Conservation (phyloP, 2,329 filamentous ascomycete genomes). For the Geoglossum cookeanum region DNA sequence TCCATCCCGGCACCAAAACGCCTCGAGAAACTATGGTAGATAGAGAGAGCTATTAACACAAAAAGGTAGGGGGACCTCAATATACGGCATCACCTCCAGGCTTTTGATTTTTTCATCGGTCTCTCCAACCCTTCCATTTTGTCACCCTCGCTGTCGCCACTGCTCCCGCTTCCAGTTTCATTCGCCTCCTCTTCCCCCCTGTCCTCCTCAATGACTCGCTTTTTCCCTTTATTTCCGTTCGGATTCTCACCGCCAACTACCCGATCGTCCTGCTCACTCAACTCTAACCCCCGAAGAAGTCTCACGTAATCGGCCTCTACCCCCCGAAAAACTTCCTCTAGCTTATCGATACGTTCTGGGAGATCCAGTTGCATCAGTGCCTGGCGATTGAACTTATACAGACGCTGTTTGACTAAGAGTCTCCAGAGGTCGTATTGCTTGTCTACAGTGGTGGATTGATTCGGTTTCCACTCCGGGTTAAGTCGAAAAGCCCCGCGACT, state of each 20-base stretch:
- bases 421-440: slow-evolving; percentile 54
- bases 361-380: slow-evolving; percentile 48
- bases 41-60: background rate
- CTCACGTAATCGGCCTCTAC: slow-evolving; percentile 58
- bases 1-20: no score
- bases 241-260: background rate
- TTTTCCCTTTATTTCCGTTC: background rate
- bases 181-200: background rate
- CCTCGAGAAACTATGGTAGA: no score
- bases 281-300: slow-evolving; percentile 26
- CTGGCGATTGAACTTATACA: slow-evolving; percentile 59
- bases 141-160: background rate
- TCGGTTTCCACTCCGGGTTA: slow-evolving; percentile 22
- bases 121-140: background rate
- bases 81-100: background rate
- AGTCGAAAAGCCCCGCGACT: slow-evolving; percentile 29
- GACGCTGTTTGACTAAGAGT: slow-evolving; percentile 53
- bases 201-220: background rate
- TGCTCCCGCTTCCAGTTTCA: background rate
- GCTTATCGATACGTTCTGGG: slow-evolving; percentile 48
- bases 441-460: slow-evolving; percentile 24
- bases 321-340: slow-evolving; percentile 47
- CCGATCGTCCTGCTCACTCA: background rate
- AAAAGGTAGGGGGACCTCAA: background rate
- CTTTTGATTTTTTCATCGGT: background rate